These are phyloP conservation scores for Globisporangium nagaii DNA, from an alignment of 352 stramenopile genomes.

Conservation along the genomic window DNA sequence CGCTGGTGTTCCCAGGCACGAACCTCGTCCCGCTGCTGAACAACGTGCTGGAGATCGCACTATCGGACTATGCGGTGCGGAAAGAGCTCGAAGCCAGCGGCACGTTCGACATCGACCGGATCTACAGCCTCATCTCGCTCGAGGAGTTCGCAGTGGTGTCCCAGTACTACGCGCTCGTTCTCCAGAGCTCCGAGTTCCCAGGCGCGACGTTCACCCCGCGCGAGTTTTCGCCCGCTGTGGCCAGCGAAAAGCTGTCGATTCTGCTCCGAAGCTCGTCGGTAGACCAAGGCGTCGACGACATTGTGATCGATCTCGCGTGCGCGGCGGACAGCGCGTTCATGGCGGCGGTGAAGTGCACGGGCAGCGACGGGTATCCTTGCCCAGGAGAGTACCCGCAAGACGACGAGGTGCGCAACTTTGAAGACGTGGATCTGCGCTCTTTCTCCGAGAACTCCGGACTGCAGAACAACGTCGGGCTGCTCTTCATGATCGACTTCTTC, in stretches of 20 bases:
- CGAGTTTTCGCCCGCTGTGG: slow-evolving; percentile 1
- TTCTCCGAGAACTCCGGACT: slow-evolving; percentile 19
- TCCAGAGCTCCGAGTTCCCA: slow-evolving; percentile 37
- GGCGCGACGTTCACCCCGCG: slow-evolving; percentile 25
- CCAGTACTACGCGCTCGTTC: slow-evolving; percentile 35
- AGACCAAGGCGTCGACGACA: background rate
- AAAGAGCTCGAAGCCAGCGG: slow-evolving; percentile 20
- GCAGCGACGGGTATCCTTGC: slow-evolving; percentile 27
- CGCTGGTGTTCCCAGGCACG: slow-evolving; percentile 10
- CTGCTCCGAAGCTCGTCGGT: slow-evolving; percentile 14
- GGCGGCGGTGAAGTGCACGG: slow-evolving; percentile 16
- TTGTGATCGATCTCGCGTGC: slow-evolving; percentile 25
- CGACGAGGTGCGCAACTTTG: slow-evolving; percentile 9
- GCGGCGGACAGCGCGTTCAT: slow-evolving; percentile 22
- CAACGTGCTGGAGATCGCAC: slow-evolving; percentile 21
- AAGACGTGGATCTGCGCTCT: slow-evolving; percentile 22
- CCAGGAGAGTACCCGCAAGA: slow-evolving; percentile 11
- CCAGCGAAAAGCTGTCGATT: slow-evolving; percentile 17
- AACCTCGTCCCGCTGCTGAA: slow-evolving; percentile 25
- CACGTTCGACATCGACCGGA: slow-evolving; percentile 28
- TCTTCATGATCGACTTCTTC: slow-evolving; percentile 41
- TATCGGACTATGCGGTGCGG: slow-evolving; percentile 16
- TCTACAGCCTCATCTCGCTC: slow-evolving; percentile 27
- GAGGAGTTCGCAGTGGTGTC: slow-evolving; percentile 25
- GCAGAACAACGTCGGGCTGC: slow-evolving; percentile 33